Evolutionary conservation across 805 yeast genomes (phyloP).

Genomic region (Candida anglica): DNA sequence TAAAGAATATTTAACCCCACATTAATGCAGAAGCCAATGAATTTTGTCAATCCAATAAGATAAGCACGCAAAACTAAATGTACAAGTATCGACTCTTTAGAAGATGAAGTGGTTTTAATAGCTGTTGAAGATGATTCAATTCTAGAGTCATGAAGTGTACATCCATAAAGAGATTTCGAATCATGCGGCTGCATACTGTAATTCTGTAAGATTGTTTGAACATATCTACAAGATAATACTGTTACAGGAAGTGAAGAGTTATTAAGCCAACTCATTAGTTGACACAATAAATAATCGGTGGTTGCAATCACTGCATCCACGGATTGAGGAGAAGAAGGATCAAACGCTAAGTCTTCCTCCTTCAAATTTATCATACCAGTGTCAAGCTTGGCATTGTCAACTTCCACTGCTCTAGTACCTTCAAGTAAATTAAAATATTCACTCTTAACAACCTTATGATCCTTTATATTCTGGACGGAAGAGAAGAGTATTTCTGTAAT

Average conservation of each 20-base stretch:
- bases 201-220: conserved; percentile 52
- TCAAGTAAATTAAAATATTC: conserved; percentile 65
- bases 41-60: conserved; percentile 50
- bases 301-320: conserved; percentile 45
- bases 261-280: conserved; percentile 69
- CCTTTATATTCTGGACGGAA: conserved; percentile 34
- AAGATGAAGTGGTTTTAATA: conserved; percentile 5
- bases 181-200: conserved; percentile 22
- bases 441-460: conserved; percentile 56
- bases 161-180: conserved; percentile 3
- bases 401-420: conserved; percentile 86
- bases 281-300: conserved; percentile 49
- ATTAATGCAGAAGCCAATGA: conserved; percentile 44
- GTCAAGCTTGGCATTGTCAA: conserved; percentile 68
- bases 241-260: conserved; percentile 76
- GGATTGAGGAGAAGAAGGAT: conserved; percentile 33
- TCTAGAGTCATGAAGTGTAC: conserved; percentile 6
- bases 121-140: not conserved
- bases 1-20: conserved; percentile 58
- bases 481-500: conserved; percentile 51
- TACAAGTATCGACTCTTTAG: conserved; percentile 27
- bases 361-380: conserved; percentile 60
- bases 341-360: conserved; percentile 43
- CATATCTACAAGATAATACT: conserved; percentile 68
- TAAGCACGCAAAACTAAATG: conserved; percentile 50